phyloP scores from a whole-genome alignment of 1,284 basidiomycete genomes.

The Gomphus bonarii region DNA sequence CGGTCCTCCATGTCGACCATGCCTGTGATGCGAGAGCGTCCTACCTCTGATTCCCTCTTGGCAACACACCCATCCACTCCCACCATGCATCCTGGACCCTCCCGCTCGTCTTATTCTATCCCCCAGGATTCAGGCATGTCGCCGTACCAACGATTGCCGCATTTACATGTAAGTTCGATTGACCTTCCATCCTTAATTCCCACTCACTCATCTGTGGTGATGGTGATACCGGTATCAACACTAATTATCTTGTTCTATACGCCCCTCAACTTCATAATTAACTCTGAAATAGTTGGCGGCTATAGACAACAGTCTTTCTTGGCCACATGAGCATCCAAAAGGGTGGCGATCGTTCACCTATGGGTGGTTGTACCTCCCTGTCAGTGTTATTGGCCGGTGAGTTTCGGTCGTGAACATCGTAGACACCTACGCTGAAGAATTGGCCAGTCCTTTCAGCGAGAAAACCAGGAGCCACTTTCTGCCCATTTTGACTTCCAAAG shows the following conservation, averaged over 20 bases:
- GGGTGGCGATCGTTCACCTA: constrained; percentile 89
- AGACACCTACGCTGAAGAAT: neutral
- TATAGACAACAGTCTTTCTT: constrained; percentile 89
- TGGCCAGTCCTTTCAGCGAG: constrained; percentile 63
- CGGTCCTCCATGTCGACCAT: constrained; percentile 54
- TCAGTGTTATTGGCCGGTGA: constrained; percentile 65
- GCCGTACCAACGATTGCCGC: neutral
- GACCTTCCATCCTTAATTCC: neutral
- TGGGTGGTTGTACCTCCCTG: constrained; percentile 85
- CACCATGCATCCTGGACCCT: constrained; percentile 24
- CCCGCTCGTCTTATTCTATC: constrained; percentile 12
- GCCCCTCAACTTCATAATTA: neutral
- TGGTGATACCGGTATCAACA: neutral
- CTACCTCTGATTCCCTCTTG: constrained; percentile 32
- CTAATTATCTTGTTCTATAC: neutral
- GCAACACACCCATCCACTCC: constrained; percentile 29
- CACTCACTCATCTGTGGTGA: neutral
- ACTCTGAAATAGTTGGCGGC: constrained; percentile 54
- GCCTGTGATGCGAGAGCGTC: constrained; percentile 60
- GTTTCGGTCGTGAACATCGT: constrained; percentile 10
- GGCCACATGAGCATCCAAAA: constrained; percentile 81
- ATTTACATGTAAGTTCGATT: constrained; percentile 6
- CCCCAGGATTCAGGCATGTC: neutral
- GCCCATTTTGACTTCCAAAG: constrained; percentile 69
- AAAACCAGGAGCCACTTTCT: constrained; percentile 76